phyloP scores from a whole-genome alignment of 129 eudicot species.

The Saussurea involucrata region DNA sequence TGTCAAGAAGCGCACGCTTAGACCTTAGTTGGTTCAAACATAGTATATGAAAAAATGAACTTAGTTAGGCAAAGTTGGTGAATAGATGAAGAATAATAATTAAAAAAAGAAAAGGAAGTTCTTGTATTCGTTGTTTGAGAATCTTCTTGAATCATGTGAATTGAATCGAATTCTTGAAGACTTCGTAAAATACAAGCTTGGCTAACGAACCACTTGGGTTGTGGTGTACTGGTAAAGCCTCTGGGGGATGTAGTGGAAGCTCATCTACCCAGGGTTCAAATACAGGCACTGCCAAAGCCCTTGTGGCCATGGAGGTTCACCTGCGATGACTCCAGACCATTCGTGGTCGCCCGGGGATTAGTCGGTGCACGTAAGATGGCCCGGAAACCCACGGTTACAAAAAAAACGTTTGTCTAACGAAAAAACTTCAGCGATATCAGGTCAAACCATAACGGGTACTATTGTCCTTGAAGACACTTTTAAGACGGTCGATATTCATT shows the following conservation, averaged over 20 bases:
- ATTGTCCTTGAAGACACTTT: too few relatives aligned
- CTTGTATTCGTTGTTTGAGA: neutral
- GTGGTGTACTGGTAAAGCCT: too few relatives aligned
- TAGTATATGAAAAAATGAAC: neutral
- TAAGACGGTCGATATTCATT: neutral
- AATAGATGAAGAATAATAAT: neutral
- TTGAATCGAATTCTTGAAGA: neutral
- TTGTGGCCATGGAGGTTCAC: too few relatives aligned
- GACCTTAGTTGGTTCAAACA: neutral
- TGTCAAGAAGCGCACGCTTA: slow-evolving; percentile 5
- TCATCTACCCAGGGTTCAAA: too few relatives aligned
- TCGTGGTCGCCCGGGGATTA: too few relatives aligned
- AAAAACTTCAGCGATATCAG: neutral
- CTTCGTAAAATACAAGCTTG: neutral
- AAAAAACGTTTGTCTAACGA: too few relatives aligned
- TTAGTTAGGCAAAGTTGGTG: slow-evolving; percentile 13
- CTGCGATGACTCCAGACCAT: too few relatives aligned
- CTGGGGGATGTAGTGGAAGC: too few relatives aligned
- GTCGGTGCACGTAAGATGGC: too few relatives aligned
- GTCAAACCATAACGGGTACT: neutral
- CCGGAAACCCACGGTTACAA: too few relatives aligned
- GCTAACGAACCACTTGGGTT: too few relatives aligned
- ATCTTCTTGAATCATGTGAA: slow-evolving; percentile 1
- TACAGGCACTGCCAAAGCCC: too few relatives aligned
- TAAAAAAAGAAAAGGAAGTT: neutral